Conservation (phyloP, 179 eudicot species). For the Dionaea muscipula region DNA sequence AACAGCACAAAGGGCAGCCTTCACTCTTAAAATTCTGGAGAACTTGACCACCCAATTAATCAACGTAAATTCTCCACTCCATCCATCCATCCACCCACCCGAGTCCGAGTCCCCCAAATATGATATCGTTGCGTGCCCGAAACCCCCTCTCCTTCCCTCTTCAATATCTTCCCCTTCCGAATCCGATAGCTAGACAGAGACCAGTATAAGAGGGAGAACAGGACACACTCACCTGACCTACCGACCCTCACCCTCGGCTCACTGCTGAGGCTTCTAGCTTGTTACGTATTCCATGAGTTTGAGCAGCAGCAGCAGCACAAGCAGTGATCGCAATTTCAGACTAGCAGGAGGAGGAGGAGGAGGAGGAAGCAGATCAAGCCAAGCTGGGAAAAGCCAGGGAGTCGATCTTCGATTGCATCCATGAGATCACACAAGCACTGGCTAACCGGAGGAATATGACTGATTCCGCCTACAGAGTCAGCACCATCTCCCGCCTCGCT, state of each 20-base stretch:
- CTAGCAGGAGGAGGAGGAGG: slow-evolving; percentile 8
- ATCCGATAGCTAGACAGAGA: slow-evolving; percentile 1
- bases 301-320: too few species aligned
- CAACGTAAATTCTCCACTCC: too few species aligned
- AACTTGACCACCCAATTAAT: too few species aligned
- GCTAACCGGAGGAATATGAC: slow-evolving; percentile 39
- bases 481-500: slow-evolving; percentile 72
- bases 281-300: too few species aligned
- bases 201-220: not conserved
- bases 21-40: too few species aligned
- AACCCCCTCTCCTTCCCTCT: slow-evolving; percentile 4
- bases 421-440: slow-evolving; percentile 57
- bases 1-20: too few species aligned
- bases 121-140: slow-evolving; percentile 40
- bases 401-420: slow-evolving; percentile 52
- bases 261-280: slow-evolving; percentile 21
- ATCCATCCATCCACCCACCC: too few species aligned
- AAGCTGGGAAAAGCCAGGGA: slow-evolving; percentile 71
- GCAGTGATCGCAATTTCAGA: too few species aligned
- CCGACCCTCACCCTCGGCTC: too few species aligned
- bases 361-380: slow-evolving; percentile 6
- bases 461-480: slow-evolving; percentile 56
- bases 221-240: too few species aligned
- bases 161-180: not conserved
- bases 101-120: too few species aligned